Evolutionary conservation across 176 grass and related monocot species (phyloP).

Genomic region (Lolium multiflorum): DNA sequence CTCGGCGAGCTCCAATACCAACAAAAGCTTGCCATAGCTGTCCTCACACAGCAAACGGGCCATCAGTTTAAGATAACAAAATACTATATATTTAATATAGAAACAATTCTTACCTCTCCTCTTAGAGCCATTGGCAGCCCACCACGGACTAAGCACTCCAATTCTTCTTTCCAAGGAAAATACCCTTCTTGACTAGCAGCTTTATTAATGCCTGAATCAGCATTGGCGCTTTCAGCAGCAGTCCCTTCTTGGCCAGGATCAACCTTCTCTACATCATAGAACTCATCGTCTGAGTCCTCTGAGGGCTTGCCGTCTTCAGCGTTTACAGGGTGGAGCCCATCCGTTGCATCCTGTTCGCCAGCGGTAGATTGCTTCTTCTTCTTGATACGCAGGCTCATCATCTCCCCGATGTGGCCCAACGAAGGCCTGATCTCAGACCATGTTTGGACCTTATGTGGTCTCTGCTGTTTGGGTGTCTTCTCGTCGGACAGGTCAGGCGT

Average conservation of each 20-base stretch:
- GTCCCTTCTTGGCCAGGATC: slow-evolving; percentile 73
- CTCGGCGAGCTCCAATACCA: slow-evolving; percentile 84
- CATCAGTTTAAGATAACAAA: slow-evolving; percentile 18
- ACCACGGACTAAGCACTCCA: slow-evolving; percentile 79
- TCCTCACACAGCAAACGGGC: slow-evolving; percentile 15
- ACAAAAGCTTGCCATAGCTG: slow-evolving; percentile 99
- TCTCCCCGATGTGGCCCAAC: slow-evolving; percentile 70
- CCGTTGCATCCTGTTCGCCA: slow-evolving; percentile 15
- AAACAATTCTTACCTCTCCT: slow-evolving; percentile 73
- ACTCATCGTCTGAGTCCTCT: slow-evolving; percentile 91
- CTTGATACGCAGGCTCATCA: slow-evolving; percentile 84
- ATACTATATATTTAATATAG: not conserved
- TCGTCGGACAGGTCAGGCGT: slow-evolving; percentile 30
- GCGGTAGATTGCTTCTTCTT: slow-evolving; percentile 55
- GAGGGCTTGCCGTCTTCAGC: slow-evolving; percentile 63
- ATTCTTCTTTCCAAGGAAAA: slow-evolving; percentile 89
- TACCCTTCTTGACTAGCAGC: slow-evolving; percentile 49
- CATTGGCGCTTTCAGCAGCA: slow-evolving; percentile 56
- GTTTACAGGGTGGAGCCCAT: slow-evolving; percentile 34
- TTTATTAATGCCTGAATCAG: slow-evolving; percentile 46
- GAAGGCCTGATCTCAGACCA: slow-evolving; percentile 89
- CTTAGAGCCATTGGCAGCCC: slow-evolving; percentile 96
- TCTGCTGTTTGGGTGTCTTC: slow-evolving; percentile 34
- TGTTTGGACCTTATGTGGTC: slow-evolving; percentile 67
- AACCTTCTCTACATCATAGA: slow-evolving; percentile 90